Evolutionary conservation across 192 early-diverging fungal genomes (phyloP), one percentile per base, ranked within the genome.

Genomic region (Phlyctochytrium bullatum): DNA sequence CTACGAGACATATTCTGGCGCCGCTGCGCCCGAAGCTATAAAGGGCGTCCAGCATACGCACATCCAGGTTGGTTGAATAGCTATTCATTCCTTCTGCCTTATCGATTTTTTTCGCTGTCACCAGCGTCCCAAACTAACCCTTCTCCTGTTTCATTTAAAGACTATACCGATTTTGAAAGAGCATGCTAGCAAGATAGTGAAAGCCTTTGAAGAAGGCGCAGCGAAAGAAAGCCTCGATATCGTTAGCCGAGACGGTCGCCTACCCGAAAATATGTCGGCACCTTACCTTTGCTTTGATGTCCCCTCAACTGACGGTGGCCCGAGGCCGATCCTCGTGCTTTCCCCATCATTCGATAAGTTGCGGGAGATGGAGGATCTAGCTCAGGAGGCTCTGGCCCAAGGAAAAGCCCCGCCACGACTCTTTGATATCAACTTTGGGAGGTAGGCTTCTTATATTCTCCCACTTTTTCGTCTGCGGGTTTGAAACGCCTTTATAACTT

Each of bases 381-480:
- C 36, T 2, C 36, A 23, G 2, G 74, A 75, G 30, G 64, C 65
- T n/a, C 28, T 25, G 10, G 12, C 36, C 3, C 65, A 65, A 17
- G 23, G 74, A 14, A 36, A 65, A 1, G 14, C n/a, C 4, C 66
- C 65, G 32, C 73, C 67, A 27, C 64, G 69, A 62, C 34, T 76
- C 47, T 88, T 93, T 65, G 90, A 94, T 66, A 60, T 90, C 2
- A 89, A 94, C 68, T 89, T 92, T 74, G 91, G 91, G 70, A 78
- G 93, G 80, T 81, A 64, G 31, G 52, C 33, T 0, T 62, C n/a
- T n/a, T n/a, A n/a, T n/a, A n/a, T n/a, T n/a, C n/a, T n/a, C n/a
- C n/a, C n/a, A 30, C 16, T 1, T 14, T 59, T 23, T 33, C 34
- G 0, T 58, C 54, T 70, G 24, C 63, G 31, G 6, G 40, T n/a